Conservation (phyloP, 495 filamentous ascomycete genomes). For the Elaphomyces granulatus region DNA sequence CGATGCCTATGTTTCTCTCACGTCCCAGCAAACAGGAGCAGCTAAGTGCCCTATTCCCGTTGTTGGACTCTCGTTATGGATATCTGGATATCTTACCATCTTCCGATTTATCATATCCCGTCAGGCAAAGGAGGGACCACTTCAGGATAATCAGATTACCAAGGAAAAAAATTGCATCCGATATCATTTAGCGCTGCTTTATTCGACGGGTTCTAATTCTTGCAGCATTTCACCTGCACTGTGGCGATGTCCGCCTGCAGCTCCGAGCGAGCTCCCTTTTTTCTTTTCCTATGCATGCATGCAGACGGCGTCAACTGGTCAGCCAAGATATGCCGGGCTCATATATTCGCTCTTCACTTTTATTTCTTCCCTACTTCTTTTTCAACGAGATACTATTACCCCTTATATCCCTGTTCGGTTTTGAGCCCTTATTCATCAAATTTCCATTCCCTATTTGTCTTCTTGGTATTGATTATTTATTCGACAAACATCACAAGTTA, state of each 20-base stretch:
- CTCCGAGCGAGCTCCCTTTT: constrained; percentile 10
- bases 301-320: constrained; percentile 33
- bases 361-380: constrained; percentile 12
- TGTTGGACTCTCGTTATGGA: constrained; percentile 22
- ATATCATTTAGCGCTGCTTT: constrained; percentile 1
- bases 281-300: constrained; percentile 23
- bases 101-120: constrained; percentile 13
- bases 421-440: too few relatives aligned
- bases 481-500: too few relatives aligned
- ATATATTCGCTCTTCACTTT: constrained; percentile 15
- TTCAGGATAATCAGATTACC: background rate
- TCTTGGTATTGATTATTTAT: too few relatives aligned
- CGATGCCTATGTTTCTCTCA: too few relatives aligned
- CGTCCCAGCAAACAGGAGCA: too few relatives aligned
- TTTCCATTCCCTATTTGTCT: too few relatives aligned
- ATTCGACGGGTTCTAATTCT: background rate
- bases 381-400: too few relatives aligned
- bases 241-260: constrained; percentile 1
- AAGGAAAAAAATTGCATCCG: constrained; percentile 1
- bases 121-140: too few relatives aligned
- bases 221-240: background rate
- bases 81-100: constrained; percentile 13
- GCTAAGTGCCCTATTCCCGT: too few relatives aligned
- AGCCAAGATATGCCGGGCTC: constrained; percentile 26
- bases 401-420: too few relatives aligned